Conservation (phyloP, 1,284 basidiomycete species). For the Rhodotorula sp. region DNA sequence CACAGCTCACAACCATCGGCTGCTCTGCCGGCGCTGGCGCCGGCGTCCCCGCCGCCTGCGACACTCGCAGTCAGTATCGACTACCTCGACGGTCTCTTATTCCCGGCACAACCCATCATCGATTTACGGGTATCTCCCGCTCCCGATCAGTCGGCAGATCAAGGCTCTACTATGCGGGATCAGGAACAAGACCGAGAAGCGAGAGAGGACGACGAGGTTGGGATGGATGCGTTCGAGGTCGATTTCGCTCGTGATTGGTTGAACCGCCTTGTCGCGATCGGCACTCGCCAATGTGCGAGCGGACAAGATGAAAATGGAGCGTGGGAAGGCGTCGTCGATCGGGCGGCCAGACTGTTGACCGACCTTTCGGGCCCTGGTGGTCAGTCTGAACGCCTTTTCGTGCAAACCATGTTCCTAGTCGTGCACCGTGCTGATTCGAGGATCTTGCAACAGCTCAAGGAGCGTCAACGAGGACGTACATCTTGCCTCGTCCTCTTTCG, state of each 20-base stretch:
- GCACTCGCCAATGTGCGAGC: not conserved
- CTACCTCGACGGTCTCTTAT: not conserved
- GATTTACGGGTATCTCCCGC: constrained; percentile 5
- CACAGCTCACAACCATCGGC: not conserved
- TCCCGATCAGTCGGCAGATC: not conserved
- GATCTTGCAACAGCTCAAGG: constrained; percentile 9
- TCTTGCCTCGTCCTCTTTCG: not conserved
- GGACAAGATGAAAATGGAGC: not conserved
- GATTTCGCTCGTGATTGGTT: constrained; percentile 20
- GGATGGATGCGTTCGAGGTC: constrained; percentile 23
- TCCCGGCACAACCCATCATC: not conserved
- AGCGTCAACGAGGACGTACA: constrained; percentile 5
- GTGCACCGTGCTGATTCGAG: not conserved
- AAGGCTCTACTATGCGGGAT: not conserved
- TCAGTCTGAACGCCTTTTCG: not conserved
- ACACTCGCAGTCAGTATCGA: not conserved
- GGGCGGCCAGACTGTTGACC: constrained; percentile 12
- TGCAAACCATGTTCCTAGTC: not conserved
- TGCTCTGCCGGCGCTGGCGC: constrained; percentile 1
- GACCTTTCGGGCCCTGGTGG: constrained; percentile 11
- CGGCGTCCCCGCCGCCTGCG: not conserved
- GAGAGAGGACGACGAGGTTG: not conserved
- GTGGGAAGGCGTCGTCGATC: constrained; percentile 25
- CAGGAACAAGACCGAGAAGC: not conserved
- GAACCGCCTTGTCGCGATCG: constrained; percentile 11